Evolutionary conservation across 2,329 filamentous ascomycete genomes (phyloP), one percentile per base, ranked within the genome.

Genomic region (Penicillium brasilianum): DNA sequence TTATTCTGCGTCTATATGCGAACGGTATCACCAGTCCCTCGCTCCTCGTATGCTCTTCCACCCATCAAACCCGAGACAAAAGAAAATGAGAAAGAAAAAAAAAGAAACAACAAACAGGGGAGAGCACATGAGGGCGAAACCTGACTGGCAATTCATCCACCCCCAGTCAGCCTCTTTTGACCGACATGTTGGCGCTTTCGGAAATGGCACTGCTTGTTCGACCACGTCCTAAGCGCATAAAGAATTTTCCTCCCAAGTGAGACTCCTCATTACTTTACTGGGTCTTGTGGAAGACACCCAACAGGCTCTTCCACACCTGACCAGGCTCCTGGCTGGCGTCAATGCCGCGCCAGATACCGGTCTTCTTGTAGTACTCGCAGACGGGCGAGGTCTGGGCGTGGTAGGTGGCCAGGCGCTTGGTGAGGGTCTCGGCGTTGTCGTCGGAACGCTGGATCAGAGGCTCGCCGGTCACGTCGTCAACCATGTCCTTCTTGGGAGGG

Each of bases 311-410:
- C 95, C 95, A 99, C 64, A 99, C 95, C 79, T 93, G 89, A 51
- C 92, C 91, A 20, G 95, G 95, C 82, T 97, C 90, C 84, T 99
- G 93, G 83, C 91, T 96, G 67, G 95, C 95, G 78, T 99, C 95
- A 72, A 99, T 87, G 65, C 90, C 90, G 80, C 90, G 90, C 95
- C 95, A 99, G 84, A 99, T 97, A 70, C 93, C 93, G 53, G 91
- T 96, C 82, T 93, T 92, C 83, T 96, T 91, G 87, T 99, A 99
- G 85, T 99, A 99, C 61, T 88, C 85, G 65, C 97, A 93, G 53
- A 99, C 95, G 20, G 95, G 95, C 48, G 88, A 82, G 36, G 95
- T 99, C 87, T 99, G 95, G 69, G 87, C 84, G 83, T 99, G 95
- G 82, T 99, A 99, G 62, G 94, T 97, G 43, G 84, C 84, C 62